Conservation (phyloP, 108 stramenopile species). For the Nitzschia sp. region DNA sequence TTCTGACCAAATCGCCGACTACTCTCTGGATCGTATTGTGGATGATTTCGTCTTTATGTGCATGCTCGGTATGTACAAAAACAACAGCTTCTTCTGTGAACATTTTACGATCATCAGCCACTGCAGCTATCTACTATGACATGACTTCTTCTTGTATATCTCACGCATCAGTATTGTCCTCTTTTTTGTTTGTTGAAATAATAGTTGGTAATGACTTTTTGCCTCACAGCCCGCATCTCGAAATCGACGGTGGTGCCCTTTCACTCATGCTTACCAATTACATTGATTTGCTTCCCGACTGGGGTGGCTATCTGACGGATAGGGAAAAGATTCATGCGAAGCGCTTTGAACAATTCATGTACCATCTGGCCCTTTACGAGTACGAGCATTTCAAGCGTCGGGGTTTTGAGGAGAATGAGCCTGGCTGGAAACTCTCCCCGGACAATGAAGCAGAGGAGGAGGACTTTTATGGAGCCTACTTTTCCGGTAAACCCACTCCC, state of each 20-base stretch:
- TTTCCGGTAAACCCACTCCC: slow-evolving; percentile 67
- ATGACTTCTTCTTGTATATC: too few species aligned
- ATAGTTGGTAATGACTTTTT: slow-evolving; percentile 98
- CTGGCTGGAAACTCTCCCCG: slow-evolving; percentile 74
- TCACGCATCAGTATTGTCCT: too few species aligned
- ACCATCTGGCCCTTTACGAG: slow-evolving; percentile 87
- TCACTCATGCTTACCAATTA: slow-evolving; percentile 93
- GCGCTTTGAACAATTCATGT: slow-evolving; percentile 91
- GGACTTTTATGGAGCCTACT: slow-evolving; percentile 82
- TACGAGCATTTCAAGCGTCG: slow-evolving; percentile 92
- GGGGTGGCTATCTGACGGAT: slow-evolving; percentile 93
- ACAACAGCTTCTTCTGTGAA: too few species aligned
- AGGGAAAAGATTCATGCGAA: slow-evolving; percentile 89
- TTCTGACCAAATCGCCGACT: slow-evolving; percentile 54
- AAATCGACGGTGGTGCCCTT: slow-evolving; percentile 92
- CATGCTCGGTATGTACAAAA: too few species aligned
- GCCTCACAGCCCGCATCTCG: slow-evolving; percentile 92
- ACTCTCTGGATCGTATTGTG: slow-evolving; percentile 86
- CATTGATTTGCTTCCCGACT: slow-evolving; percentile 81
- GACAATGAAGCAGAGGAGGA: slow-evolving; percentile 69
- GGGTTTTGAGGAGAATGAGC: slow-evolving; percentile 90
- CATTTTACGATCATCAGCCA: too few species aligned
- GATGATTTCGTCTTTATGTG: slow-evolving; percentile 99
- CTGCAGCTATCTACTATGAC: too few species aligned
- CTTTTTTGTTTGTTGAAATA: too few species aligned